phyloP scores from a whole-genome alignment of 2,329 filamentous ascomycete species.

The Pleoardoris graminearum region DNA sequence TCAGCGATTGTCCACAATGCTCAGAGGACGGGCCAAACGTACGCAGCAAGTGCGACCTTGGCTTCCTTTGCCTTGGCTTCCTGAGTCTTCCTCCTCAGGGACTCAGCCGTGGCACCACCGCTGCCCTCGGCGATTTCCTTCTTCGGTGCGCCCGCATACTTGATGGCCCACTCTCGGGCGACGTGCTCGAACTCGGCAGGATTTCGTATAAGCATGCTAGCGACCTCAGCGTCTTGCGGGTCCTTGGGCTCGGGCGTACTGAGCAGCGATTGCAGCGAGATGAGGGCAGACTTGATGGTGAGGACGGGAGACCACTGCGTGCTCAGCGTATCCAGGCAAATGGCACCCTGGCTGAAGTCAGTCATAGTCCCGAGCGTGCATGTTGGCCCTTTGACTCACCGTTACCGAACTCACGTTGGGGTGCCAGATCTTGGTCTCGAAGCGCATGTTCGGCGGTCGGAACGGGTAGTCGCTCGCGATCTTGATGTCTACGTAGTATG shows the following conservation, averaged over 20 bases:
- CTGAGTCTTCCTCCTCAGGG: constrained; percentile 58
- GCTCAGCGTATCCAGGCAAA: constrained; percentile 91
- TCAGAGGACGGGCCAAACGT: constrained; percentile 30
- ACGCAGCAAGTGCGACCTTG: constrained; percentile 59
- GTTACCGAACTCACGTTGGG: constrained; percentile 95
- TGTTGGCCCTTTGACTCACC: constrained; percentile 56
- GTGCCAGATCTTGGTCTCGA: constrained; percentile 94
- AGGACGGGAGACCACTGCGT: constrained; percentile 93
- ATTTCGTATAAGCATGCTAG: constrained; percentile 80
- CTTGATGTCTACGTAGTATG: constrained; percentile 78
- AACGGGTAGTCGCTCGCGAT: constrained; percentile 93
- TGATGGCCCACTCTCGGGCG: constrained; percentile 88
- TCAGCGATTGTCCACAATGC: constrained; percentile 30
- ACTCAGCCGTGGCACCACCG: constrained; percentile 57
- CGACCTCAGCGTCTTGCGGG: constrained; percentile 94
- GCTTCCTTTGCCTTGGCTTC: constrained; percentile 63
- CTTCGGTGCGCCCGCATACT: constrained; percentile 75
- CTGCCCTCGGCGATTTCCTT: constrained; percentile 58
- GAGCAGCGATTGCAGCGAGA: constrained; percentile 91
- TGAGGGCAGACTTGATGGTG: constrained; percentile 91
- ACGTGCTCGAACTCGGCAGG: constrained; percentile 78
- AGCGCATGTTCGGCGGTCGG: constrained; percentile 86
- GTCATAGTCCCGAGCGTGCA: constrained; percentile 4
- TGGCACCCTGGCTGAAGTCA: constrained; percentile 72
- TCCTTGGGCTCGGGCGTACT: constrained; percentile 94